Conservation (phyloP, 352 stramenopile genomes). For the Phytophthora europaea region DNA sequence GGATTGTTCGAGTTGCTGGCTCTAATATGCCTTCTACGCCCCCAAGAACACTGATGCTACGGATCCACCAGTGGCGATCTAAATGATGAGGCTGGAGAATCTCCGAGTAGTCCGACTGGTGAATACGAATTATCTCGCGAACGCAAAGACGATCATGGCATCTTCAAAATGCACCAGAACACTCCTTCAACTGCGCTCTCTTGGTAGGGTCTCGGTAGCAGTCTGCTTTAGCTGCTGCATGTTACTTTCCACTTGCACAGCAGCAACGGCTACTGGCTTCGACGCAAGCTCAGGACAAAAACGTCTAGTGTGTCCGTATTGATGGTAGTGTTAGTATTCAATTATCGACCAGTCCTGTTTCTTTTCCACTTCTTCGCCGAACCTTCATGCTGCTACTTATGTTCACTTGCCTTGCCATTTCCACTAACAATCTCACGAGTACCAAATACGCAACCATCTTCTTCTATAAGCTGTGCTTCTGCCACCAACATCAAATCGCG, state of each 20-base stretch:
- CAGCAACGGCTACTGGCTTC: background rate
- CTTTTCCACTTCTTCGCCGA: background rate
- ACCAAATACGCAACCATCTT: background rate
- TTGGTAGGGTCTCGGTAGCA: background rate
- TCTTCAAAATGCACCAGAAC: background rate
- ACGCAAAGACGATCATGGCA: background rate
- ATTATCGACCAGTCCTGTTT: background rate
- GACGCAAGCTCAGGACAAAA: background rate
- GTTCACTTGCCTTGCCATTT: background rate
- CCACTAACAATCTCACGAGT: background rate
- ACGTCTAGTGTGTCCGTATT: background rate
- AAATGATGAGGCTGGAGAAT: background rate
- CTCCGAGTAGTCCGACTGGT: background rate
- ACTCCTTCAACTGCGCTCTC: background rate
- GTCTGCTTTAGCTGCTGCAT: background rate
- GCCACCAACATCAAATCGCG: background rate
- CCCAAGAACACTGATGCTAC: background rate
- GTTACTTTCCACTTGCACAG: background rate
- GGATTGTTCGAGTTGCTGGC: too few species aligned
- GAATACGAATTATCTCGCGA: background rate
- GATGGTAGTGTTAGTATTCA: background rate
- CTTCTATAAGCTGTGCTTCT: background rate
- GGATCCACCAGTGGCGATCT: background rate
- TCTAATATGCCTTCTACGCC: too few species aligned
- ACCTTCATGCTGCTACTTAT: background rate